Evolutionary conservation across 1,139 yeast genomes (phyloP).

Genomic region (Zhuliangozyma parablackwelliae): DNA sequence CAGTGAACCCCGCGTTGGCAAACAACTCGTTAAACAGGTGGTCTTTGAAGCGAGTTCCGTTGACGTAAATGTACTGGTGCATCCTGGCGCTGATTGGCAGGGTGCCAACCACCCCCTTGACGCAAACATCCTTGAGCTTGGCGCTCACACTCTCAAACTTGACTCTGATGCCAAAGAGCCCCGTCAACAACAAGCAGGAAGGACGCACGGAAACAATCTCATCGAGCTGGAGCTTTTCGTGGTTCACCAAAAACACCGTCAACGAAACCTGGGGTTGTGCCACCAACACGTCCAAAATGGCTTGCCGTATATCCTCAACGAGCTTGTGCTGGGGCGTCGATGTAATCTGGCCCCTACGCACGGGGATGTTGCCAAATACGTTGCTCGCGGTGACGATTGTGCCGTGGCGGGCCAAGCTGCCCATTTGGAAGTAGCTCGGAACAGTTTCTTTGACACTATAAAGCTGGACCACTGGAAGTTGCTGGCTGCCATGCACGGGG

Average conservation of each 20-base stretch:
- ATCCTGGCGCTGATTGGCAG: constrained; percentile 25
- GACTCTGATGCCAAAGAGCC: constrained; percentile 6
- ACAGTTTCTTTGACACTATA: no score
- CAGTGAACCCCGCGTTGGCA: constrained; percentile 5
- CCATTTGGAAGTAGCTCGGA: constrained; percentile 4
- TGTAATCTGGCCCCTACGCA: constrained; percentile 39
- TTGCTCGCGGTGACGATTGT: constrained; percentile 46
- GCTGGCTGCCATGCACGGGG: no score
- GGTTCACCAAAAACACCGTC: constrained; percentile 11
- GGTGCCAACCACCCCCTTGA: constrained; percentile 29
- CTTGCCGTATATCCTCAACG: constrained; percentile 27
- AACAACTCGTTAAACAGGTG: constrained; percentile 13
- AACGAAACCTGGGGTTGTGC: constrained; percentile 22
- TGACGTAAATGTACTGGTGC: constrained; percentile 46
- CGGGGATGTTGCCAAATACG: constrained; percentile 55
- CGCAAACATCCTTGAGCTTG: constrained; percentile 16
- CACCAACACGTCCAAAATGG: constrained; percentile 29
- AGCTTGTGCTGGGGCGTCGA: constrained; percentile 18
- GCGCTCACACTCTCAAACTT: constrained; percentile 18
- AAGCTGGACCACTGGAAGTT: no score
- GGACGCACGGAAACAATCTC: neutral
- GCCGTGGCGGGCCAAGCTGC: constrained; percentile 30
- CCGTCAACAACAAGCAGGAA: constrained; percentile 3
- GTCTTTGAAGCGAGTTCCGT: constrained; percentile 28
- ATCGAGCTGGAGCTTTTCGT: constrained; percentile 6